Evolutionary conservation across 202 grass and related monocot genomes (phyloP).

Genomic region (Schoenoplectus tabernaemontani): DNA sequence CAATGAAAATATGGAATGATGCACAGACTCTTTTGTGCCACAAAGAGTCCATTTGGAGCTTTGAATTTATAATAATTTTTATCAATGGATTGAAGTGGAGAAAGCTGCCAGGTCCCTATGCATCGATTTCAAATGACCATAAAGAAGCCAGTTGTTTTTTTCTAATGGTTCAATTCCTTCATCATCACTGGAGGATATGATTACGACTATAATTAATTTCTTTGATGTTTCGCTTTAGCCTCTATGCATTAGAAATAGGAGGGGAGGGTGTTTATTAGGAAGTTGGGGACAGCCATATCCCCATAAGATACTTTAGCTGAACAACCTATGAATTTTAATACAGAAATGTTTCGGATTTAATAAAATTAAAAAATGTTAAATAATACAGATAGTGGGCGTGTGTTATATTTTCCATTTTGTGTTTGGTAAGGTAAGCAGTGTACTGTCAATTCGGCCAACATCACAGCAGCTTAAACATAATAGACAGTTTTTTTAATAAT

Average conservation of each 20-base stretch:
- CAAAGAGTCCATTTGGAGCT: not conserved
- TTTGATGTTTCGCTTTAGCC: not conserved
- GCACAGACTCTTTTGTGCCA: not conserved
- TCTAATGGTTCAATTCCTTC: not conserved
- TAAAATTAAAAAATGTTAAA: not conserved
- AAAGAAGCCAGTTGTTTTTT: not conserved
- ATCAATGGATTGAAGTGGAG: not conserved
- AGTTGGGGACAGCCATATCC: constrained; percentile 7
- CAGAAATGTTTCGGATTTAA: not conserved
- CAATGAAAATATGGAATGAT: not conserved
- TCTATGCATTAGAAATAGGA: not conserved
- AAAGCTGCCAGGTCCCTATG: not conserved
- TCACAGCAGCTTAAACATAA: not conserved
- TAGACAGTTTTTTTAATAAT: not conserved
- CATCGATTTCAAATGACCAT: not conserved
- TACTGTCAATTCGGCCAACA: not conserved
- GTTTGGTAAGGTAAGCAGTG: not conserved
- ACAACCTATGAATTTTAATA: constrained; percentile 11
- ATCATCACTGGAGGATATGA: not conserved
- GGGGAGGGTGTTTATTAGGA: not conserved
- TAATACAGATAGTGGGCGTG: not conserved
- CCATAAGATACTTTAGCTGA: constrained; percentile 1
- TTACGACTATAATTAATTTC: not conserved
- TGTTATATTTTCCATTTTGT: not conserved
- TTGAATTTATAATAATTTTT: not conserved